Percentiles rank a stretch among this genome's conserved stretches.
Evolutionary conservation across 139 green algal species (phyloP).

Genomic region (Chlamydomonas schloesseri): DNA sequence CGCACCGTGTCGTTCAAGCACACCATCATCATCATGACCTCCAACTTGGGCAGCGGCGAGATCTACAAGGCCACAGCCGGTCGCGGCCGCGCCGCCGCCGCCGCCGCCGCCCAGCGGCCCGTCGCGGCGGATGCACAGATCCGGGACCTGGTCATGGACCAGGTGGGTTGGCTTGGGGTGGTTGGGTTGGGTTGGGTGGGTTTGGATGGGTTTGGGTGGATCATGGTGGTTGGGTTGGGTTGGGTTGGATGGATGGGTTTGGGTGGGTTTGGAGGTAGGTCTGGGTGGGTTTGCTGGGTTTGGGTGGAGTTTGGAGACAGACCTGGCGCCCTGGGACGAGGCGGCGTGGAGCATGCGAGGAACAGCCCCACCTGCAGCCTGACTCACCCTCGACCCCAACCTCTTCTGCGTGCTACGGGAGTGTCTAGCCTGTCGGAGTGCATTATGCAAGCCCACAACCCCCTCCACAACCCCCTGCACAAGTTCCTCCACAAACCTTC

Average conservation of each 20-base stretch:
- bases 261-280: no score
- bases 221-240: no score
- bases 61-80: constrained; percentile 47
- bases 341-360: no score
- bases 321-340: no score
- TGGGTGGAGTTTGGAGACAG: no score
- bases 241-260: no score
- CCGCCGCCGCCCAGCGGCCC: not conserved
- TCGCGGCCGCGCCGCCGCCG: not conserved
- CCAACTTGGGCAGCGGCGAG: constrained; percentile 88
- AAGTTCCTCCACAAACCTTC: no score
- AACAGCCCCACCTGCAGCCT: no score
- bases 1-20: constrained; percentile 95
- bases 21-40: constrained; percentile 96
- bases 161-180: constrained; percentile 26
- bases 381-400: no score
- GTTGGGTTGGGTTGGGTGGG: not conserved
- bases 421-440: no score
- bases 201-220: not conserved
- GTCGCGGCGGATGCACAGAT: constrained; percentile 33
- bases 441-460: not conserved
- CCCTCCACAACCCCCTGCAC: not conserved
- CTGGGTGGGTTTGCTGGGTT: no score
- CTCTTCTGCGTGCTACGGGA: no score
- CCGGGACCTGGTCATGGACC: constrained; percentile 68